Evolutionary conservation across 257 asterid genomes (phyloP).

Genomic region (Knoxia roxburghii): DNA sequence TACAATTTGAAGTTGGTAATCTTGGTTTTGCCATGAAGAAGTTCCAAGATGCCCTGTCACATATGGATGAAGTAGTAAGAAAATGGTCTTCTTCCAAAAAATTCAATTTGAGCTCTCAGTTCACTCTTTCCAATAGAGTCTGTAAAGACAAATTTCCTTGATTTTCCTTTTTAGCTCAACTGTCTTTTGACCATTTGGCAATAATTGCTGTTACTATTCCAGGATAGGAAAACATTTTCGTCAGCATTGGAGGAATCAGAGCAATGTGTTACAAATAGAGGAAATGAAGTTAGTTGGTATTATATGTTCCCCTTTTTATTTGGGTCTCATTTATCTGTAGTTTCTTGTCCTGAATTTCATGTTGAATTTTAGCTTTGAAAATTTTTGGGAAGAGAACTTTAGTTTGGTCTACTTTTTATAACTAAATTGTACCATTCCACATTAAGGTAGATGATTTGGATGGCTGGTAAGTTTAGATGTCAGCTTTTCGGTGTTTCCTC

Average conservation of each 20-base stretch:
- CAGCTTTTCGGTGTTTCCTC: background rate
- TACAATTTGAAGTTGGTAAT: conserved; percentile 32
- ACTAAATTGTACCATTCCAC: too few relatives aligned
- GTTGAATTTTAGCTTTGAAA: background rate
- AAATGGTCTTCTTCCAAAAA: background rate
- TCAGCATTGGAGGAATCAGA: conserved; percentile 21
- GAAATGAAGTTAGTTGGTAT: conserved; percentile 19
- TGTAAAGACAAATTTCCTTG: background rate
- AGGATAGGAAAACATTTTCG: conserved; percentile 31
- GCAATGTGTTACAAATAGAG: conserved; percentile 5
- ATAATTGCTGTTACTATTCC: conserved; percentile 2
- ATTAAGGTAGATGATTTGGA: background rate
- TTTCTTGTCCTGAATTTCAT: background rate
- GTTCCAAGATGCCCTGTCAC: conserved; percentile 30
- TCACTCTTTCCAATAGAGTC: background rate
- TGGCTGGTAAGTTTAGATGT: background rate
- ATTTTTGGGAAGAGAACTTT: background rate
- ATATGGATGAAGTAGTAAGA: conserved; percentile 35
- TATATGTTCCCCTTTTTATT: background rate
- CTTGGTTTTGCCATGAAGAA: conserved; percentile 28
- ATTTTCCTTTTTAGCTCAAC: background rate
- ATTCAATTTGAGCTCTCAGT: background rate
- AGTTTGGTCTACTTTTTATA: background rate
- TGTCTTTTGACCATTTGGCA: background rate
- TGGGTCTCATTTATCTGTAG: background rate